Conservation (phyloP, 352 stramenopile genomes). For the Globisporangium middletonii region DNA sequence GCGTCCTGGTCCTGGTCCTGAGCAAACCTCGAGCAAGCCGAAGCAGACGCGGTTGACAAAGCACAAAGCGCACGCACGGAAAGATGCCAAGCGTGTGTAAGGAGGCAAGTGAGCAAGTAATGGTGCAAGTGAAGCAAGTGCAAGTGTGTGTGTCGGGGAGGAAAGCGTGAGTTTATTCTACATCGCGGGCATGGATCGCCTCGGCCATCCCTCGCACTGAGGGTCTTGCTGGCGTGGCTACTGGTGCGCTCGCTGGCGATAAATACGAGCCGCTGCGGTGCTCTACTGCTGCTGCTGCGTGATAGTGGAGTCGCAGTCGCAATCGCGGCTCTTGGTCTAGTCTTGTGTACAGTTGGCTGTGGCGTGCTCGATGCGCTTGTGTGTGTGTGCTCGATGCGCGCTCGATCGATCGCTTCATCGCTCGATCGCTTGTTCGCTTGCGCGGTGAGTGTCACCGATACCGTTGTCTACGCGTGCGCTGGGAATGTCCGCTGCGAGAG, state of each 20-base stretch:
- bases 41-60: not conserved
- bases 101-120: too few relatives aligned
- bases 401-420: too few relatives aligned
- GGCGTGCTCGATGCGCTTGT: conserved; percentile 4
- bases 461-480: conserved; percentile 16
- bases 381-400: not conserved
- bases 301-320: too few relatives aligned
- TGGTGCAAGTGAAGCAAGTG: too few relatives aligned
- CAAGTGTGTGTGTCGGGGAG: not conserved
- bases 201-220: not conserved
- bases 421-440: not conserved
- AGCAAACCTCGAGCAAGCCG: too few relatives aligned
- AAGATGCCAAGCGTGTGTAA: not conserved
- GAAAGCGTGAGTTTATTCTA: not conserved
- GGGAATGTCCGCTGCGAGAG: conserved; percentile 74
- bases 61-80: not conserved
- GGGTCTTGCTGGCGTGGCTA: not conserved
- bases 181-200: not conserved
- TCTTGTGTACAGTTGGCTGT: conserved; percentile 8
- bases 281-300: not conserved
- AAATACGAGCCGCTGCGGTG: conserved; percentile 7
- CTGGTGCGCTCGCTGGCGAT: conserved; percentile 1
- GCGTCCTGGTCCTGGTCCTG: too few relatives aligned
- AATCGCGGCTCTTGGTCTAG: not conserved
- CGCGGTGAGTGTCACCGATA: not conserved